Evolutionary conservation across 129 eudicot species (phyloP).

Genomic region (Ambrosia trifida): DNA sequence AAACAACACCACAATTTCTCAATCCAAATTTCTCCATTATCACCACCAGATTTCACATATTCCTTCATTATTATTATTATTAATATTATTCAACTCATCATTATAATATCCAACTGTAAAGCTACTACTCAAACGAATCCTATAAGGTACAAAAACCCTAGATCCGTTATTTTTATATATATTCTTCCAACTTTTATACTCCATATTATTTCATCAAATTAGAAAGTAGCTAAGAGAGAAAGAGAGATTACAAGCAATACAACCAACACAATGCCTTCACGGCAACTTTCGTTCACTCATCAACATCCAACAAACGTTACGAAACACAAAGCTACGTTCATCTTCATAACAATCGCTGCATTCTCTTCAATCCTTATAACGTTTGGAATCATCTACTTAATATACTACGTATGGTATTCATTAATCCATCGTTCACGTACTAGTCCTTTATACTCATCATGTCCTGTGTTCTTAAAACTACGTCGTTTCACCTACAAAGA

Average conservation of each 20-base stretch:
- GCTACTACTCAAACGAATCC: not conserved
- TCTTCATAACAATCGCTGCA: constrained; percentile 52
- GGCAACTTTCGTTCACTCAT: constrained; percentile 49
- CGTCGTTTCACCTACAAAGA: constrained; percentile 71
- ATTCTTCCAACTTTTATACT: not conserved
- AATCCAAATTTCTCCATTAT: constrained; percentile 22
- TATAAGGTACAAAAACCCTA: constrained; percentile 19
- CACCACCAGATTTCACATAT: constrained; percentile 10
- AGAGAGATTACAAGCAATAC: no score
- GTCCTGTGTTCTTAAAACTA: constrained; percentile 52
- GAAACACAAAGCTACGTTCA: constrained; percentile 48
- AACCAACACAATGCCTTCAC: constrained; percentile 62
- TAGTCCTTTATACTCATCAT: constrained; percentile 75
- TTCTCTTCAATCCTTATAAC: constrained; percentile 58
- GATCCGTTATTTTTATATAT: constrained; percentile 8
- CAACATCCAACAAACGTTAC: constrained; percentile 22
- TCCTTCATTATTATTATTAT: constrained; percentile 19
- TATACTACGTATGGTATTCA: constrained; percentile 68
- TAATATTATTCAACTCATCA: not conserved
- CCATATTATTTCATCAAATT: not conserved
- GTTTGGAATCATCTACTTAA: constrained; percentile 58
- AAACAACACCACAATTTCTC: constrained; percentile 16
- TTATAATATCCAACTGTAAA: constrained; percentile 1
- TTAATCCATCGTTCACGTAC: constrained; percentile 65
- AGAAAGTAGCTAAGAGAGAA: no score